A percentile compares a stretch with the other conserved stretches of the same genome.
Conservation (phyloP, 2,329 filamentous ascomycete genomes). For the Aureobasidium lini region DNA sequence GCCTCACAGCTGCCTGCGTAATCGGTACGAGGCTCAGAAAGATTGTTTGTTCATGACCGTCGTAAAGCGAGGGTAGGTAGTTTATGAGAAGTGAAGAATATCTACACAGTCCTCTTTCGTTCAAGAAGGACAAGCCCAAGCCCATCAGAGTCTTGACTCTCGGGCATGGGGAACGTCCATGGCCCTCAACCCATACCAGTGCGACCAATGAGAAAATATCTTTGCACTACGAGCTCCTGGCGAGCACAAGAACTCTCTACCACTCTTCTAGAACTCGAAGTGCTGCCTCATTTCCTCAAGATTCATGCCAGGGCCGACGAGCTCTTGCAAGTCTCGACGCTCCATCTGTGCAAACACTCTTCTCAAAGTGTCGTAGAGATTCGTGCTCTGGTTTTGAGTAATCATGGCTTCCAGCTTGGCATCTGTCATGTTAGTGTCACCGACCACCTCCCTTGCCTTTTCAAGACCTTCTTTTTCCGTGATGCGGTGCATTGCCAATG, state of each 20-base stretch:
- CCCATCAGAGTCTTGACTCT: no score
- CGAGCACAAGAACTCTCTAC: neutral
- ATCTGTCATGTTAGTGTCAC: constrained; percentile 49
- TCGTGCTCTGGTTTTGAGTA: constrained; percentile 92
- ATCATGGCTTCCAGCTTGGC: constrained; percentile 78
- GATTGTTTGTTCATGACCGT: neutral
- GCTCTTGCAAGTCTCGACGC: constrained; percentile 75
- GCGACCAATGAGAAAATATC: neutral
- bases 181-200: neutral
- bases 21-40: neutral
- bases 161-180: neutral
- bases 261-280: constrained; percentile 64
- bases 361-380: constrained; percentile 87
- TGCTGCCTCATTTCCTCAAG: constrained; percentile 81
- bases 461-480: constrained; percentile 80
- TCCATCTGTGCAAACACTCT: constrained; percentile 97
- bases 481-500: constrained; percentile 89
- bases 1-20: neutral
- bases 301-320: constrained; percentile 84
- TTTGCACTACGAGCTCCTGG: neutral
- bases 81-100: neutral
- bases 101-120: neutral
- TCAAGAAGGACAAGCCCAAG: neutral
- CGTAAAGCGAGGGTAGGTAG: neutral
- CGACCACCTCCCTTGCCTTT: constrained; percentile 69